Evolutionary conservation across 2,329 filamentous ascomycete species (phyloP).

Genomic region (Macrophomina phaseolina): DNA sequence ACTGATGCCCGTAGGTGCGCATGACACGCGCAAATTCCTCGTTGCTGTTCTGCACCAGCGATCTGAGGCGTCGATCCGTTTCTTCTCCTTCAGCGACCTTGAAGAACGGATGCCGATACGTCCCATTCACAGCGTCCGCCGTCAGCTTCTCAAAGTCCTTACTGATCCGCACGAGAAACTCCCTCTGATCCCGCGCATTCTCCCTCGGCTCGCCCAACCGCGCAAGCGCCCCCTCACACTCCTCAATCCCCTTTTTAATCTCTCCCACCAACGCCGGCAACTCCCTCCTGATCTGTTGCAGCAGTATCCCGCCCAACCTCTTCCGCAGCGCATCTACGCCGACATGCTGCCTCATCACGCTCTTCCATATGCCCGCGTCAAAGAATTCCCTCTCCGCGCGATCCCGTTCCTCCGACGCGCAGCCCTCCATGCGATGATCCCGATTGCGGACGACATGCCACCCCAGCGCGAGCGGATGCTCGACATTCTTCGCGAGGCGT

Average conservation of each 20-base stretch:
- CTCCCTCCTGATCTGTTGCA: slow-evolving; percentile 34
- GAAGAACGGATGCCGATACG: slow-evolving; percentile 29
- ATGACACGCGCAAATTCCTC: slow-evolving; percentile 54
- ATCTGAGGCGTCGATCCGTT: slow-evolving; percentile 53
- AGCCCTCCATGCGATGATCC: slow-evolving; percentile 39
- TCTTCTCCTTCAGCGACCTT: slow-evolving; percentile 17
- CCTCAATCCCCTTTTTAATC: slow-evolving; percentile 53
- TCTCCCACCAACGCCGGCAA: slow-evolving; percentile 37
- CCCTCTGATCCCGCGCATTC: slow-evolving; percentile 54
- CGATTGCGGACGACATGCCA: slow-evolving; percentile 63
- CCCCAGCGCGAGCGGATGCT: slow-evolving; percentile 51
- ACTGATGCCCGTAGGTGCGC: slow-evolving; percentile 46
- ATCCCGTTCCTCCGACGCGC: slow-evolving; percentile 44
- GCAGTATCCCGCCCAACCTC: slow-evolving; percentile 52
- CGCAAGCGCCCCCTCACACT: slow-evolving; percentile 42
- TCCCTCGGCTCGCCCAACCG: slow-evolving; percentile 56
- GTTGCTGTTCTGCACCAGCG: slow-evolving; percentile 57
- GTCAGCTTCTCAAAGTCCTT: slow-evolving; percentile 52
- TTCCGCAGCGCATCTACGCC: slow-evolving; percentile 57
- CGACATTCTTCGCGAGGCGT: slow-evolving; percentile 46
- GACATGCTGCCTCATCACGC: slow-evolving; percentile 37
- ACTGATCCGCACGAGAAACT: slow-evolving; percentile 54
- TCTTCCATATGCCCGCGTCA: slow-evolving; percentile 36
- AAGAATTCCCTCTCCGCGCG: slow-evolving; percentile 44
- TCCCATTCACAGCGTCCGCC: slow-evolving; percentile 55